phyloP scores from a whole-genome alignment of 768 basidiomycete genomes.

The Suillus weaverae region DNA sequence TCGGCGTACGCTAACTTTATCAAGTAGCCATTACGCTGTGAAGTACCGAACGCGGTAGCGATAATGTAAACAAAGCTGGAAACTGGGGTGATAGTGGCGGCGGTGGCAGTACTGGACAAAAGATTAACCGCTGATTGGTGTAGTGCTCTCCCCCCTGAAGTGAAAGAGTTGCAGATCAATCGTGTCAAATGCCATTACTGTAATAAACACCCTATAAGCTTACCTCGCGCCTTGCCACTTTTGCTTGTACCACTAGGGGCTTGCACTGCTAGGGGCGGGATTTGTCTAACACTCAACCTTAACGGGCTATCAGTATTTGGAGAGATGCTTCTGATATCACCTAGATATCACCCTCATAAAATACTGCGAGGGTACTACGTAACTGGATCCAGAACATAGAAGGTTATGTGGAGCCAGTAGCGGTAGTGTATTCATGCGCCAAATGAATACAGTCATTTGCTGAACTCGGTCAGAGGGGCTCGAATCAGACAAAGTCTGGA shows the following conservation, averaged over 20 bases:
- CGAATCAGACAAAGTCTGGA: neutral
- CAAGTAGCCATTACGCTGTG: conserved; percentile 53
- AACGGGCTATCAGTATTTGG: neutral
- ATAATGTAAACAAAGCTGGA: conserved; percentile 17
- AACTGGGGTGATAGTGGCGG: conserved; percentile 13
- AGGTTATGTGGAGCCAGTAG: conserved; percentile 68
- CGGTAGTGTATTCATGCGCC: conserved; percentile 52
- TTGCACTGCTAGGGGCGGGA: conserved; percentile 45
- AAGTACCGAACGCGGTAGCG: conserved; percentile 35
- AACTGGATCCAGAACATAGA: conserved; percentile 57
- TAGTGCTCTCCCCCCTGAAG: conserved; percentile 33
- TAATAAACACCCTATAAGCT: conserved; percentile 19
- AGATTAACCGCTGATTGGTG: conserved; percentile 9
- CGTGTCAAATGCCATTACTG: neutral
- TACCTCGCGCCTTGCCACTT: conserved; percentile 64
- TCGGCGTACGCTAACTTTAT: conserved; percentile 49
- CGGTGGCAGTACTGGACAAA: neutral
- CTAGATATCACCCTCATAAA: conserved; percentile 65
- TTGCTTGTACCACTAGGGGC: conserved; percentile 37
- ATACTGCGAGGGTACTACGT: conserved; percentile 55
- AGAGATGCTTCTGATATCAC: conserved; percentile 39
- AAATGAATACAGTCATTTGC: conserved; percentile 61
- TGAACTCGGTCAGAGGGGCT: conserved; percentile 11
- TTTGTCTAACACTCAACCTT: conserved; percentile 65
- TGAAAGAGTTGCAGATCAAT: conserved; percentile 1